Conservation (phyloP, 23 red algal genomes). For the Chondrus crispus region DNA sequence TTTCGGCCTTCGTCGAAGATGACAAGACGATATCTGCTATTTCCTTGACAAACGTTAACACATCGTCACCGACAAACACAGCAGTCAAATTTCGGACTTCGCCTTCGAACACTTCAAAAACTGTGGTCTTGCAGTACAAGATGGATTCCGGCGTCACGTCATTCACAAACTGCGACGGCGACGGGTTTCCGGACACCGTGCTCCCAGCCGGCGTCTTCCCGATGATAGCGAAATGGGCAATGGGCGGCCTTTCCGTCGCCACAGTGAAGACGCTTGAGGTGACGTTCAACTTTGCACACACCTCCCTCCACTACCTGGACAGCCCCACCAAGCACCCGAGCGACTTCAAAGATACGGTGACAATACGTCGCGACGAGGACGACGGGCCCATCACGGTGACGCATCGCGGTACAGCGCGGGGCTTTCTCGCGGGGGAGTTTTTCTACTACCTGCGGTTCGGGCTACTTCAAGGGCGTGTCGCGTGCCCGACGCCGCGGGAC, state of each 20-base stretch:
- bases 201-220: not conserved
- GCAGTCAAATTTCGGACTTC: not conserved
- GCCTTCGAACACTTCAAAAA: not conserved
- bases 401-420: not conserved
- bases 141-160: not conserved
- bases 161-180: not conserved
- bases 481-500: not conserved
- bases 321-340: not conserved
- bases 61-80: conserved; percentile 5
- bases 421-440: not conserved
- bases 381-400: not conserved
- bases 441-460: not conserved
- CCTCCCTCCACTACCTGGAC: not conserved
- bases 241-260: not conserved
- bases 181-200: not conserved
- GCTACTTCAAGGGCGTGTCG: not conserved
- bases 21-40: not conserved
- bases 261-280: not conserved
- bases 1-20: not conserved
- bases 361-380: not conserved
- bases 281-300: not conserved
- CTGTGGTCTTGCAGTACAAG: not conserved
- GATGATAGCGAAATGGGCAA: not conserved
- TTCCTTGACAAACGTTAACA: not conserved
- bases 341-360: not conserved